Conservation (phyloP, 768 basidiomycete genomes). For the Lentinus brumalis region DNA sequence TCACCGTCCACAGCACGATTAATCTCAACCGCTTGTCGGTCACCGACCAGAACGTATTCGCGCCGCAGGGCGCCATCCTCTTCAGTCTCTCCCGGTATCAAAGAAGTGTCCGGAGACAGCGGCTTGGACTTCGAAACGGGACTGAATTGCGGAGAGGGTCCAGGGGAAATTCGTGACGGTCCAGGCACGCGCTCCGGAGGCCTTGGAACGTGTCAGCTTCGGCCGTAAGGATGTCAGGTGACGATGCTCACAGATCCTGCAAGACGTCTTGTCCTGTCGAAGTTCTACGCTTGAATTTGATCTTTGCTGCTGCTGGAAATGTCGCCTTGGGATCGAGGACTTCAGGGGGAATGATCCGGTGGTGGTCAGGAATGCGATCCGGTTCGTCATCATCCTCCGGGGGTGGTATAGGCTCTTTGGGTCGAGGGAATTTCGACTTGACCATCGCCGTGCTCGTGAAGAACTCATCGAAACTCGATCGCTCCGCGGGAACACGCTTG, state of each 20-base stretch:
- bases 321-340: slow-evolving; percentile 78
- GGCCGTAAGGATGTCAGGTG: neutral
- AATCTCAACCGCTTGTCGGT: slow-evolving; percentile 88
- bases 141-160: slow-evolving; percentile 2
- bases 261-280: neutral
- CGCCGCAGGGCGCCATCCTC: slow-evolving; percentile 77
- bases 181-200: slow-evolving; percentile 4
- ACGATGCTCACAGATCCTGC: neutral
- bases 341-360: slow-evolving; percentile 74
- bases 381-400: slow-evolving; percentile 31
- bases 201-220: neutral
- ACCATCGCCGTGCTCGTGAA: slow-evolving; percentile 79
- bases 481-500: slow-evolving; percentile 79
- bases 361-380: slow-evolving; percentile 66
- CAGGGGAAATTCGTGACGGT: slow-evolving; percentile 11
- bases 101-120: slow-evolving; percentile 58
- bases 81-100: slow-evolving; percentile 82
- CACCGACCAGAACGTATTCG: slow-evolving; percentile 95
- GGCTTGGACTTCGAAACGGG: slow-evolving; percentile 22
- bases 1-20: slow-evolving; percentile 89
- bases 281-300: slow-evolving; percentile 59
- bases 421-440: slow-evolving; percentile 75
- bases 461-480: slow-evolving; percentile 90
- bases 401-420: slow-evolving; percentile 36
- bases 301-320: slow-evolving; percentile 82